These are phyloP conservation scores for Hyaloraphidium curvatum DNA, from an alignment of 192 early-diverging fungal species.

Conservation along the genomic window DNA sequence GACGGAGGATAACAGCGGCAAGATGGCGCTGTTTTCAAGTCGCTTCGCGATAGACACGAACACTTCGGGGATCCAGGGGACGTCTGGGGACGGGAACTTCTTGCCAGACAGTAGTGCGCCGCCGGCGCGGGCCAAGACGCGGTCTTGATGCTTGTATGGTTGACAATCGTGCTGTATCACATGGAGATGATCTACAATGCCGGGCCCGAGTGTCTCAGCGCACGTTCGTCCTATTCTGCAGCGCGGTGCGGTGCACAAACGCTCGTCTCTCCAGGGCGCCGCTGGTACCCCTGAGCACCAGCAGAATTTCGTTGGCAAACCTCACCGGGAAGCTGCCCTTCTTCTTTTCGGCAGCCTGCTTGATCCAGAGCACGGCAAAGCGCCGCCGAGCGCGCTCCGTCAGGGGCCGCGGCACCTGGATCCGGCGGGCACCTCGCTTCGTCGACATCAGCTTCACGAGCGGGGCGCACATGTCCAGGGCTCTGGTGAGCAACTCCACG, in stretches of 20 bases:
- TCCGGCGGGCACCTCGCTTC: not conserved
- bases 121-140: too few relatives aligned
- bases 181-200: too few relatives aligned
- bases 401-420: not conserved
- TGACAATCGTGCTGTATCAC: too few relatives aligned
- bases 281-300: not conserved
- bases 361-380: not conserved
- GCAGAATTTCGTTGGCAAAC: not conserved
- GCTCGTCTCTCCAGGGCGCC: not conserved
- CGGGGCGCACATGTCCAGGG: not conserved
- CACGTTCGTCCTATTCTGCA: not conserved
- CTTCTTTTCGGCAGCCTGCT: not conserved
- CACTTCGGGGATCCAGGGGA: too few relatives aligned
- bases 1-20: too few relatives aligned
- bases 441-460: not conserved
- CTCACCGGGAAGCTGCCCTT: not conserved
- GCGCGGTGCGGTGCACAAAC: not conserved
- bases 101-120: too few relatives aligned
- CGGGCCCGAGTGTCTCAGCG: not conserved
- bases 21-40: too few relatives aligned
- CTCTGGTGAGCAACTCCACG: not conserved
- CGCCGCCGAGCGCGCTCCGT: not conserved
- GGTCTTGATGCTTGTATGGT: too few relatives aligned
- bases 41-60: too few relatives aligned
- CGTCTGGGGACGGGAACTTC: too few relatives aligned